Evolutionary conservation across 129 eudicot genomes (phyloP).

Genomic region (Chrysanthemum seticuspe): DNA sequence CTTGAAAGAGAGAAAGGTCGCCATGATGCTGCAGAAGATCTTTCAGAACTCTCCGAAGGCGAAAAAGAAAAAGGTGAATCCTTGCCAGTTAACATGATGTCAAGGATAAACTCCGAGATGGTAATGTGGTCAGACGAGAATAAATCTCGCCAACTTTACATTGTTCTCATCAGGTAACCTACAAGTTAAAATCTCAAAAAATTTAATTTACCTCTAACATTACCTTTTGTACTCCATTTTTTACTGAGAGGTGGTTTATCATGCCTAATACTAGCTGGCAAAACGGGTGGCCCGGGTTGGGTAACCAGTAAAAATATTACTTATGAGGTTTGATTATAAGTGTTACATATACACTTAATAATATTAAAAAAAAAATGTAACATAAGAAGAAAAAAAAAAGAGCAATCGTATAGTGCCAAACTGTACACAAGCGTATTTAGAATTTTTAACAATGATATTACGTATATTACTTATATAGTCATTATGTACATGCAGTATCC

Average conservation of each 20-base stretch:
- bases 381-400: no score
- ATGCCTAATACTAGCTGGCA: neutral
- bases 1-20: slow-evolving; percentile 66
- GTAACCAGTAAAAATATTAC: no score
- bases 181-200: slow-evolving; percentile 7
- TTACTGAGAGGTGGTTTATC: neutral
- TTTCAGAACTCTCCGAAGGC: slow-evolving; percentile 77
- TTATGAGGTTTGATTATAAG: no score
- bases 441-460: no score
- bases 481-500: slow-evolving; percentile 50
- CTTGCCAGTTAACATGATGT: slow-evolving; percentile 31
- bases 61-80: slow-evolving; percentile 57
- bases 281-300: no score
- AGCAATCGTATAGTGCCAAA: no score
- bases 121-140: slow-evolving; percentile 65
- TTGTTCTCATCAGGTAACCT: slow-evolving; percentile 69
- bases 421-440: no score
- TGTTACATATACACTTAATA: no score
- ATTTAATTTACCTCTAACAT: neutral
- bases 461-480: neutral
- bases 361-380: no score
- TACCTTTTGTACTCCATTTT: slow-evolving; percentile 1
- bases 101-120: slow-evolving; percentile 64
- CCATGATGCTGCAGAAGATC: slow-evolving; percentile 69
- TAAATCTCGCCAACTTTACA: slow-evolving; percentile 59